Base-by-base conservation (phyloP, 2,329 filamentous ascomycete species). In the Fusarium torreyae region DNA sequence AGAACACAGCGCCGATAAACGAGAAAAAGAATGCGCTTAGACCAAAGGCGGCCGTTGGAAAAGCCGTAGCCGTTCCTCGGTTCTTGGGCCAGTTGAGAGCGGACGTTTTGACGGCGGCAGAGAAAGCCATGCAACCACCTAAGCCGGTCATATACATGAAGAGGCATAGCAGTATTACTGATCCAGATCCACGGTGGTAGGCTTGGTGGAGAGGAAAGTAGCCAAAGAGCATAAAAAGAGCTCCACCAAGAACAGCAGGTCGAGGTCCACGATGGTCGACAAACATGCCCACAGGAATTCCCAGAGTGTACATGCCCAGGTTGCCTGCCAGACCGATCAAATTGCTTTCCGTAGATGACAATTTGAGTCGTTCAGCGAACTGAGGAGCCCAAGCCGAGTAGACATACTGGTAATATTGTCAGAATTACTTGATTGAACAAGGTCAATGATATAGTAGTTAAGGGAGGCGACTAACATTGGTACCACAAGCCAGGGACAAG, bases 311-410 rank as follows among this genome's bases (percentile, higher is more conserved):
- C 93, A 98, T 97, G 76, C 95, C 95, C 76, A 98, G 82, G 76
- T 95, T 95, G n/a, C 90, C 92, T 46, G 89, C 87, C n/a, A 92
- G 85, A 43, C 92, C 94, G 77, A 99, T 94, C 70, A 98, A 81
- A 80, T 99, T 98, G 80, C 89, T 94, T 79, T 98, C 87, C 4
- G 95, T 98, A n/a, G 96, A 92, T 15, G 94, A 94, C 65, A 98
- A 88, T 77, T 92, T 90, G 74, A 99, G 85, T 73, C 88, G 90
- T 75, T 97, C 91, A 50, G 94, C 94, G 77, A 98, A 98, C 81
- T 98, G 94, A 20, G 96, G 96, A 15, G 93, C 94, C 94, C 96
- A 99, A 81, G 95, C 95, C 57, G 94, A 98, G 81, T 98, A 99
- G 77, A 94, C 95, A 88, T 99, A 98, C 94, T 98, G 77, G 50